A percentile compares a stretch with the other conserved stretches of the same genome.
These are phyloP conservation scores for Xylaria sp. DNA, from an alignment of 495 filamentous ascomycete species.

Conservation along the genomic window DNA sequence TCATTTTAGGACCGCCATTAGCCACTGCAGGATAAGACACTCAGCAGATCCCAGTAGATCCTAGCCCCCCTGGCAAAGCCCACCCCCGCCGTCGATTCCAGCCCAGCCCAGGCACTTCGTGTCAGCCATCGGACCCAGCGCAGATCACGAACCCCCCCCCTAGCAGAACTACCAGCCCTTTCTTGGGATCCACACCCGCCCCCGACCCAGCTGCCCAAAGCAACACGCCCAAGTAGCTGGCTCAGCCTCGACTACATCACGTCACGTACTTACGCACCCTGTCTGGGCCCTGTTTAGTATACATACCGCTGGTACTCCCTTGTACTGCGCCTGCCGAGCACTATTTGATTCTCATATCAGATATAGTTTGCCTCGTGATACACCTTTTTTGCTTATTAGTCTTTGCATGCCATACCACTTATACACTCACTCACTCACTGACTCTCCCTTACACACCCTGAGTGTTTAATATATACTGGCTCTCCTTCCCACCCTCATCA, in stretches of 20 bases:
- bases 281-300: conserved; percentile 32
- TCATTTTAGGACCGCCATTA: conserved; percentile 21
- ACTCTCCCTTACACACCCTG: conserved; percentile 11
- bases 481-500: conserved; percentile 11
- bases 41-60: conserved; percentile 14
- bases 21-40: conserved; percentile 23
- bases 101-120: conserved; percentile 39
- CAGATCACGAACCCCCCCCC: conserved; percentile 25
- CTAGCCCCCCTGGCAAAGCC: conserved; percentile 10
- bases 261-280: conserved; percentile 40
- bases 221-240: conserved; percentile 31
- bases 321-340: conserved; percentile 34
- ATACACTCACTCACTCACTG: conserved; percentile 20
- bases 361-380: conserved; percentile 45
- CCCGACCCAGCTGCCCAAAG: conserved; percentile 31
- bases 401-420: conserved; percentile 30
- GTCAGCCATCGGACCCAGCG: conserved; percentile 39
- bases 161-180: conserved; percentile 22
- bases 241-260: conserved; percentile 44
- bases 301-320: conserved; percentile 28
- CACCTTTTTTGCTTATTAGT: conserved; percentile 32
- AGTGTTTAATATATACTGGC: conserved; percentile 26
- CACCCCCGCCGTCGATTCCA: conserved; percentile 25
- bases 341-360: conserved; percentile 40
- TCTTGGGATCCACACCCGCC: conserved; percentile 1